Conservation (phyloP, 2,329 filamentous ascomycete species). For the Cladosporium phlei region DNA sequence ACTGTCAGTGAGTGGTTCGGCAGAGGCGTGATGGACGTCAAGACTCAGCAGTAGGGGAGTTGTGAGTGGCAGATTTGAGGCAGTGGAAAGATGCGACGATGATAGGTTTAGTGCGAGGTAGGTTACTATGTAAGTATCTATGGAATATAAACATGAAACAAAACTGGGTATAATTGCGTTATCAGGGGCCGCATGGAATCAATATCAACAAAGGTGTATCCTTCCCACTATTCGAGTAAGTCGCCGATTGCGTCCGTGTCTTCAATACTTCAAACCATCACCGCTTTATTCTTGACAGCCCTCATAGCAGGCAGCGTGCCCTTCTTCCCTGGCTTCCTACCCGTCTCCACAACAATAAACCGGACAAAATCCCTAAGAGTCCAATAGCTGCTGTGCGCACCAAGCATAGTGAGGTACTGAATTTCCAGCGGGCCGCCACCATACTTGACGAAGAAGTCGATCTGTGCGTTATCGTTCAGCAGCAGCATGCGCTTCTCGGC, state of each 20-base stretch:
- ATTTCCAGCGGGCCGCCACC: slow-evolving; percentile 85
- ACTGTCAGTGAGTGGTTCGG: slow-evolving; percentile 94
- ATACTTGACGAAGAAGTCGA: slow-evolving; percentile 82
- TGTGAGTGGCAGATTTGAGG: not conserved
- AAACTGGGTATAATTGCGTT: slow-evolving; percentile 11
- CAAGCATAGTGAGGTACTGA: slow-evolving; percentile 95
- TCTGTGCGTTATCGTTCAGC: slow-evolving; percentile 93
- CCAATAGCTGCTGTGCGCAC: slow-evolving; percentile 95
- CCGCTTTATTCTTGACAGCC: slow-evolving; percentile 48
- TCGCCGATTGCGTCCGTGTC: not conserved
- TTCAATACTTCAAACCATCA: not conserved
- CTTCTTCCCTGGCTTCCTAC: slow-evolving; percentile 64
- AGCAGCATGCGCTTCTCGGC: slow-evolving; percentile 83
- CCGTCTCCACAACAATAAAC: slow-evolving; percentile 83
- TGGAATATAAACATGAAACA: too few relatives aligned
- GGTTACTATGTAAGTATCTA: slow-evolving; percentile 4
- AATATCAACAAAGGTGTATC: not conserved
- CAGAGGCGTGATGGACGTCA: slow-evolving; percentile 73
- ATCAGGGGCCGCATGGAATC: not conserved
- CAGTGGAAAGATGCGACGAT: not conserved
- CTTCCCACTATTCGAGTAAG: not conserved
- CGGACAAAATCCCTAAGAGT: slow-evolving; percentile 79
- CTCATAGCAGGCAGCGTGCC: slow-evolving; percentile 51
- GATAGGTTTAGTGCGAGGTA: too few relatives aligned
- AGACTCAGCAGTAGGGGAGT: not conserved